phyloP scores from a whole-genome alignment of 2,329 filamentous ascomycete species.

The Chaetomium sp. region DNA sequence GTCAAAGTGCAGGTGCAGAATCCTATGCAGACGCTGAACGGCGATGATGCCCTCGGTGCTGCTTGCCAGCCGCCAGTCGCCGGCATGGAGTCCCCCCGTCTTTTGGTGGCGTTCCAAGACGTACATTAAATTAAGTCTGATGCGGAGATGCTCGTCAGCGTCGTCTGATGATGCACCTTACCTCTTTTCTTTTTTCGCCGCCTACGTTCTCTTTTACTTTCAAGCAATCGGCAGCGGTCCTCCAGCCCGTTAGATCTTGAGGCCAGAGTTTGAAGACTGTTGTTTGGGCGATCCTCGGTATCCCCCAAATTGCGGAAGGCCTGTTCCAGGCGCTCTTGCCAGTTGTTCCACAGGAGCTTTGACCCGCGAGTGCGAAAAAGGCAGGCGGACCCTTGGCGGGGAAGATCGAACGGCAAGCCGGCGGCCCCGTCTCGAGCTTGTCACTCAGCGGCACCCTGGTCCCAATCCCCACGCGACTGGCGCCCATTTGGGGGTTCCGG shows the following conservation, averaged over 20 bases:
- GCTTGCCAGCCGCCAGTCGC: background rate
- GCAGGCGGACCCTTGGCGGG: background rate
- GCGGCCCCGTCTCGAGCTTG: conserved; percentile 11
- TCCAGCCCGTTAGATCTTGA: background rate
- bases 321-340: too few species aligned
- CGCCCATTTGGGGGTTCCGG: background rate
- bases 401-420: conserved; percentile 8
- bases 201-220: too few species aligned
- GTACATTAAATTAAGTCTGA: background rate
- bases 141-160: background rate
- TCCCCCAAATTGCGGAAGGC: too few species aligned
- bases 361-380: background rate
- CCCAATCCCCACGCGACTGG: conserved; percentile 13
- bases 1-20: conserved; percentile 6
- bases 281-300: background rate
- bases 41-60: background rate
- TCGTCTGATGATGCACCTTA: background rate
- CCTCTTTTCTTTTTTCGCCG: background rate
- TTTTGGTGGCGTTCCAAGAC: too few species aligned
- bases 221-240: too few species aligned
- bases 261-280: background rate
- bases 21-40: background rate
- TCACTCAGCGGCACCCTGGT: conserved; percentile 10
- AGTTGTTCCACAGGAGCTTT: too few species aligned
- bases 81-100: too few species aligned